Conservation (phyloP, 805 yeast species). For the Monosporozyma yasuniensis region DNA sequence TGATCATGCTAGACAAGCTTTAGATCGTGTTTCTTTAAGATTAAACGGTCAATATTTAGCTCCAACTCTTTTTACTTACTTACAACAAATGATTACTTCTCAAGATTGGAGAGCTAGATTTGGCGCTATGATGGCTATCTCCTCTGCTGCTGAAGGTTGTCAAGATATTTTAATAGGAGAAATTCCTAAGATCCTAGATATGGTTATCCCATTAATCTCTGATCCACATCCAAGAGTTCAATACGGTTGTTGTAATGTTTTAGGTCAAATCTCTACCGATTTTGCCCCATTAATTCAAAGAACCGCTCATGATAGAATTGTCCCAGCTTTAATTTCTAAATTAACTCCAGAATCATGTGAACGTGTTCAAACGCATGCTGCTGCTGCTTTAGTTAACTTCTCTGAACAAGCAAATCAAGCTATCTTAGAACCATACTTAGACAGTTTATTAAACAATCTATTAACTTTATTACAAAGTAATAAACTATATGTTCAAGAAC, state of each 20-base stretch:
- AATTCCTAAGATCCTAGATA: conserved; percentile 69
- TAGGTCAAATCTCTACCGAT: conserved; percentile 96
- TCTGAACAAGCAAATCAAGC: conserved; percentile 86
- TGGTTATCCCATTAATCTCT: conserved; percentile 74
- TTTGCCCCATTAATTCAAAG: conserved; percentile 84
- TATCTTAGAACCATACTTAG: conserved; percentile 85
- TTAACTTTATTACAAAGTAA: conserved; percentile 73
- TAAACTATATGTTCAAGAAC: conserved; percentile 91
- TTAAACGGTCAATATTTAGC: conserved; percentile 79
- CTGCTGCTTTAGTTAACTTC: conserved; percentile 95
- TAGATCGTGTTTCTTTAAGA: conserved; percentile 80
- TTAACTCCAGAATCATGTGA: conserved; percentile 67
- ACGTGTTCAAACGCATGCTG: conserved; percentile 95
- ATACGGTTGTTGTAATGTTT: conserved; percentile 92
- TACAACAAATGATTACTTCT: conserved; percentile 76
- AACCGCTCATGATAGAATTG: conserved; percentile 64
- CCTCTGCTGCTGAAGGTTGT: conserved; percentile 97
- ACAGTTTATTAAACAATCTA: conserved; percentile 63
- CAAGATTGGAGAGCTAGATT: conserved; percentile 88
- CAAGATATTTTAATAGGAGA: conserved; percentile 77
- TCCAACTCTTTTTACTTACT: conserved; percentile 73
- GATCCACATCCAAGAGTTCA: conserved; percentile 93
- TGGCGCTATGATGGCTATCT: conserved; percentile 93
- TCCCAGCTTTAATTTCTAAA: conserved; percentile 83
- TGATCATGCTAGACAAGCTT: conserved; percentile 88